phyloP scores from a whole-genome alignment of 441 rosid genomes.

The Flueggea neowawraea region DNA sequence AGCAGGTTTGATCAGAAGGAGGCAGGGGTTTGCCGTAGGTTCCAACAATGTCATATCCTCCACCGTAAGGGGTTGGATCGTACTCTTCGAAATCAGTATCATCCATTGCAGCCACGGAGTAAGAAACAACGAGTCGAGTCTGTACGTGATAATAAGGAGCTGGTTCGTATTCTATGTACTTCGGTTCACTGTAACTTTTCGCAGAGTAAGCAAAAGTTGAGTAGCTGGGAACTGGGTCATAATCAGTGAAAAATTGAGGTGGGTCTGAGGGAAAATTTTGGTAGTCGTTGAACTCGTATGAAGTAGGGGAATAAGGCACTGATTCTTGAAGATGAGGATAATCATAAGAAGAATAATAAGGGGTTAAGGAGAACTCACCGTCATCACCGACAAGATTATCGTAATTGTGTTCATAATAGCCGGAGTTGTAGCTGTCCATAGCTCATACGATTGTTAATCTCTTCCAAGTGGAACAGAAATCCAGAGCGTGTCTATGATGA shows the following conservation, averaged over 20 bases:
- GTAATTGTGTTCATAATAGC: constrained; percentile 5
- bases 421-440: constrained; percentile 18
- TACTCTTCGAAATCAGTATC: constrained; percentile 55
- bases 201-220: constrained; percentile 35
- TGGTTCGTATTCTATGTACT: constrained; percentile 30
- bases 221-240: constrained; percentile 10
- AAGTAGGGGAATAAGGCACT: constrained; percentile 6
- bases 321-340: constrained; percentile 15
- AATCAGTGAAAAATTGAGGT: constrained; percentile 14
- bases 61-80: constrained; percentile 73
- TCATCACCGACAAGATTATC: constrained; percentile 10
- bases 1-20: constrained; percentile 53
- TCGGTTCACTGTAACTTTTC: constrained; percentile 38
- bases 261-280: constrained; percentile 3
- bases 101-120: constrained; percentile 37
- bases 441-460: not conserved
- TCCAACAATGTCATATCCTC: constrained; percentile 57
- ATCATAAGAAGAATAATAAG: constrained; percentile 8
- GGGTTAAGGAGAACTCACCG: constrained; percentile 23
- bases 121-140: constrained; percentile 36
- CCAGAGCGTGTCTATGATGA: not conserved
- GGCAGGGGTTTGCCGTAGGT: constrained; percentile 69
- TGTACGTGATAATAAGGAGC: constrained; percentile 7
- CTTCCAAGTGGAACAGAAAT: too few relatives aligned
- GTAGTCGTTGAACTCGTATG: constrained; percentile 3